phyloP scores from a whole-genome alignment of 1,284 basidiomycete genomes.

The Cutaneotrichosporon dermatis region DNA sequence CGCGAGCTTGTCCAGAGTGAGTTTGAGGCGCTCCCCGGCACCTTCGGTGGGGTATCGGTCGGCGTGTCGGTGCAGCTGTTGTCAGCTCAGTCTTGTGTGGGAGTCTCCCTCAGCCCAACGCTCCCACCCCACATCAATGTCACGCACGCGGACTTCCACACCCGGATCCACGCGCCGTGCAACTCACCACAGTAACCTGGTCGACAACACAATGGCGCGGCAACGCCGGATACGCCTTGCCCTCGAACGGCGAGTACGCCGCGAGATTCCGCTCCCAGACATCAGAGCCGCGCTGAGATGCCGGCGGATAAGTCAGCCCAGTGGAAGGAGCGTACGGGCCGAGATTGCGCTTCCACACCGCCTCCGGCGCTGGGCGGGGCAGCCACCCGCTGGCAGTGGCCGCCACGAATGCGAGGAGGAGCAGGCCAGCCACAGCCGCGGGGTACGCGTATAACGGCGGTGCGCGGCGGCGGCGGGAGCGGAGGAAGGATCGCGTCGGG shows the following conservation, averaged over 20 bases:
- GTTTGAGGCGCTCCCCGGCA: conserved; percentile 53
- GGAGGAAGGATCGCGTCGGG: too few relatives aligned
- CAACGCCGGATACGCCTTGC: too few relatives aligned
- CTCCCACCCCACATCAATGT: neutral
- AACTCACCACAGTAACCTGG: neutral
- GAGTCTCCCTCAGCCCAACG: too few relatives aligned
- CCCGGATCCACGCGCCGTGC: too few relatives aligned
- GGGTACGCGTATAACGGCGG: conserved; percentile 1
- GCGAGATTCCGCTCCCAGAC: too few relatives aligned
- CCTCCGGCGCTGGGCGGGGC: neutral
- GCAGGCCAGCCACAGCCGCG: neutral
- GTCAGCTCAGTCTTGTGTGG: neutral
- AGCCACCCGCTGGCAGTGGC: neutral
- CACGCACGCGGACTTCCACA: too few relatives aligned
- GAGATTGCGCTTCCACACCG: too few relatives aligned
- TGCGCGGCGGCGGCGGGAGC: neutral
- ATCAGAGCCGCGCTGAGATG: too few relatives aligned
- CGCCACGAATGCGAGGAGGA: neutral
- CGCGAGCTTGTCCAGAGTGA: conserved; percentile 48
- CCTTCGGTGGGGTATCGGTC: conserved; percentile 68
- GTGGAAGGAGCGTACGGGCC: too few relatives aligned
- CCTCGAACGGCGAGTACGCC: too few relatives aligned
- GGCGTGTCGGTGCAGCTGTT: conserved; percentile 72
- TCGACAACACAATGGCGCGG: neutral
- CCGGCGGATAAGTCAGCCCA: too few relatives aligned